These are phyloP conservation scores for Didymosphaeria variabile DNA, from an alignment of 2,329 filamentous ascomycete genomes.

Conservation along the genomic window DNA sequence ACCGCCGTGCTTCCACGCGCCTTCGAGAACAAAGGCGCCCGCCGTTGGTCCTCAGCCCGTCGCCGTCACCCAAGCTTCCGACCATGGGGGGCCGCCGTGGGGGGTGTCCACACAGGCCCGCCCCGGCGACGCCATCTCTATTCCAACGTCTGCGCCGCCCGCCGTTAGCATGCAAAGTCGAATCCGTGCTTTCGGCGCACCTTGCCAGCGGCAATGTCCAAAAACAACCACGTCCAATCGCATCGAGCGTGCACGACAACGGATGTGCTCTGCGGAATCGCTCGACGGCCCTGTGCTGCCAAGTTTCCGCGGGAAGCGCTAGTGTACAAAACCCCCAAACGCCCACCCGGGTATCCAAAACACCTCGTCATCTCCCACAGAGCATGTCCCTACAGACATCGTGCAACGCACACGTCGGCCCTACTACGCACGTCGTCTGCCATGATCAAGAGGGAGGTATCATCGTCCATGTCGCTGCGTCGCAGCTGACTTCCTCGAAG, in stretches of 20 bases:
- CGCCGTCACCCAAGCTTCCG: conserved; percentile 1
- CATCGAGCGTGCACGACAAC: conserved; percentile 1
- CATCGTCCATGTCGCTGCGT: conserved; percentile 69
- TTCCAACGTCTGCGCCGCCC: conserved; percentile 24
- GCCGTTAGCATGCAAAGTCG: not conserved
- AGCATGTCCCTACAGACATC: conserved; percentile 5
- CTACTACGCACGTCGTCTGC: not conserved
- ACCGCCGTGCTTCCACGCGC: conserved; percentile 3
- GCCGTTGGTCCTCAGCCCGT: conserved; percentile 8
- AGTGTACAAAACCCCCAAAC: conserved; percentile 19
- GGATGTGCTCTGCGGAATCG: not conserved
- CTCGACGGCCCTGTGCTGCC: not conserved
- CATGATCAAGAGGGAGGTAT: conserved; percentile 55
- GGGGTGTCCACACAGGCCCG: conserved; percentile 14
- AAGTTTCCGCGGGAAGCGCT: conserved; percentile 13
- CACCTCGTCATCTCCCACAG: conserved; percentile 10
- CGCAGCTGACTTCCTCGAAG: conserved; percentile 82
- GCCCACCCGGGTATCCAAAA: conserved; percentile 27
- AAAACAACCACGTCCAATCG: not conserved
- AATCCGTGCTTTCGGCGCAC: conserved; percentile 1
- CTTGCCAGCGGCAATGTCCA: conserved; percentile 3
- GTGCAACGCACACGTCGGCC: conserved; percentile 2
- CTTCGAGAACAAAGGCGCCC: conserved; percentile 21
- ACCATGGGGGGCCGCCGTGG: conserved; percentile 18
- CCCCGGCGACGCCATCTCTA: conserved; percentile 21